Percentiles rank a stretch among this genome's conserved stretches.
phyloP scores from a whole-genome alignment of 805 yeast genomes.

The Saturnispora silvae region DNA sequence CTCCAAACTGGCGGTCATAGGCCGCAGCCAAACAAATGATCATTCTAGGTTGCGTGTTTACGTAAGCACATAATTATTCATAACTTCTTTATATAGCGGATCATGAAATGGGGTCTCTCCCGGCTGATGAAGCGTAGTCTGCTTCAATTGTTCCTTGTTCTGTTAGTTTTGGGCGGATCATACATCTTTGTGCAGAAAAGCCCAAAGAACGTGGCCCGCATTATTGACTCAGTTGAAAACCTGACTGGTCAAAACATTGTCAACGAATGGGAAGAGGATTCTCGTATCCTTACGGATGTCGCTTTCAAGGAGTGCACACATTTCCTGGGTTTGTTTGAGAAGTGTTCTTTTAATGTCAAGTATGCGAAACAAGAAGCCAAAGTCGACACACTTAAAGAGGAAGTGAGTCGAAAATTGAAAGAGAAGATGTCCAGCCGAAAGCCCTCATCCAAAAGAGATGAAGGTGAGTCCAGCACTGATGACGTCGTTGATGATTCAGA shows the following conservation, averaged over 20 bases:
- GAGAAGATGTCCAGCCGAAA: not conserved
- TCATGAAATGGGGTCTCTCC: conserved; percentile 4
- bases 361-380: conserved; percentile 1
- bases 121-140: conserved; percentile 6
- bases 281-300: conserved; percentile 5
- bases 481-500: not conserved
- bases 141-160: conserved; percentile 1
- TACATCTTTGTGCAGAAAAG: not conserved
- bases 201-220: conserved; percentile 2
- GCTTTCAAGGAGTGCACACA: conserved; percentile 5
- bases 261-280: conserved; percentile 7
- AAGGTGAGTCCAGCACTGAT: not conserved
- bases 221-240: conserved; percentile 4
- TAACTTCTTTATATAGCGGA: not conserved
- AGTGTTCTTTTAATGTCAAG: conserved; percentile 3
- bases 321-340: not conserved
- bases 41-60: not conserved
- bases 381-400: not conserved
- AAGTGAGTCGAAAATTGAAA: conserved; percentile 1
- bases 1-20: conserved; percentile 8
- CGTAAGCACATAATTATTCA: not conserved
- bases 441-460: not conserved
- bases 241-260: conserved; percentile 2
- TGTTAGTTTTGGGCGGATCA: conserved; percentile 1
- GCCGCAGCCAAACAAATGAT: conserved; percentile 1